Evolutionary conservation across 2,329 filamentous ascomycete genomes (phyloP).

Genomic region (Dothideomycetes sp.): DNA sequence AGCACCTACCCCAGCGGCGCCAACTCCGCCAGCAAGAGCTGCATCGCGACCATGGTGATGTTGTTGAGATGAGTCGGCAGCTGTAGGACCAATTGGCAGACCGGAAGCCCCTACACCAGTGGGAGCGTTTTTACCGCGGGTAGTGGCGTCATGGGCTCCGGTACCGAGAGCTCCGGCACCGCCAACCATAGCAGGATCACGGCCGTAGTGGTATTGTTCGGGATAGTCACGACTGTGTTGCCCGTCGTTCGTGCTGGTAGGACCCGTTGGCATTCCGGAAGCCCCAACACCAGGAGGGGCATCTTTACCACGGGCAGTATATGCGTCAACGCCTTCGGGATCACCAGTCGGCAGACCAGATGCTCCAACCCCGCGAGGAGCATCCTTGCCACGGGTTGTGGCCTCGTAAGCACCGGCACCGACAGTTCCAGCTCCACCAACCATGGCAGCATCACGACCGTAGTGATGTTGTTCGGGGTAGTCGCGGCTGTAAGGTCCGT

Average conservation of each 20-base stretch:
- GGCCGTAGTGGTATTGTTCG: conserved; percentile 17
- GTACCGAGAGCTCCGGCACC: conserved; percentile 19
- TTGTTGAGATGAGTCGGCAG: too few species aligned
- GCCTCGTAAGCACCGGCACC: conserved; percentile 19
- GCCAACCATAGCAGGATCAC: conserved; percentile 21
- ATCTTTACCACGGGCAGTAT: not conserved
- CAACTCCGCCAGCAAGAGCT: conserved; percentile 25
- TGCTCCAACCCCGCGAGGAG: conserved; percentile 26
- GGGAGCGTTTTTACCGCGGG: too few species aligned
- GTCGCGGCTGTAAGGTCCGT: not conserved
- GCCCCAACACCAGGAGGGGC: conserved; percentile 8
- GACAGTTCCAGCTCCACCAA: conserved; percentile 21
- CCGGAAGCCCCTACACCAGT: too few species aligned
- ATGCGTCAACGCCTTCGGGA: conserved; percentile 7
- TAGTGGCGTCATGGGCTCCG: conserved; percentile 21
- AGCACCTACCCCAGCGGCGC: conserved; percentile 20
- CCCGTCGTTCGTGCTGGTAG: conserved; percentile 6
- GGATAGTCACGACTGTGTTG: not conserved
- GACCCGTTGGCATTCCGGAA: conserved; percentile 11
- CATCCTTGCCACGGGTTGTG: conserved; percentile 20
- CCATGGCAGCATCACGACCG: conserved; percentile 23
- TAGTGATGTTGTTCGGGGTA: conserved; percentile 14
- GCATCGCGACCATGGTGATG: conserved; percentile 26
- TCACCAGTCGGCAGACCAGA: conserved; percentile 16
- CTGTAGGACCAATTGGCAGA: too few species aligned